Evolutionary conservation across 1,284 basidiomycete species (phyloP), one percentile per base, ranked within the genome.

Genomic region (Naganishia sp.): DNA sequence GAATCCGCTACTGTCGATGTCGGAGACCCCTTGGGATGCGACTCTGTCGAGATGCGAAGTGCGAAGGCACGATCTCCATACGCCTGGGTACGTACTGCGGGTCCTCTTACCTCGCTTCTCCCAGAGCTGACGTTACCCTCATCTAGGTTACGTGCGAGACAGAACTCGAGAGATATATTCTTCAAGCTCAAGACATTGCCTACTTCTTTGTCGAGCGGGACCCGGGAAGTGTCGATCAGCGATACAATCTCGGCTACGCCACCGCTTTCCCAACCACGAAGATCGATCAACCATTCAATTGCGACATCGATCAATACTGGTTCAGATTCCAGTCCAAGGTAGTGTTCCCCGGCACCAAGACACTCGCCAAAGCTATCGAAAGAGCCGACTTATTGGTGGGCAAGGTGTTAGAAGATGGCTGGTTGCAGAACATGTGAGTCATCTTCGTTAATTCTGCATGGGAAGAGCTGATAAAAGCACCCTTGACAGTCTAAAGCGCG

Each of bases 11-110:
- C 11, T 18, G n/a, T 47, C 6, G 43, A 58, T 7, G 21, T 45
- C 21, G 56, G 56, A 31, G 56, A 58, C 31, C 56, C 43, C 46
- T 58, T 58, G 17, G 45, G 32, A 7, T 46, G 43, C 15, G 56
- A 47, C 46, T 28, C 17, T 35, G 35, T 17, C 43, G 56, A 58
- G 28, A 58, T 58, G 56, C 56, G 43, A 21, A 6, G 18, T 21
- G 56, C 56, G 23, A 58, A 58, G 13, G 55, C 41, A 10, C 21
- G 23, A 31, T 57, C 42, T 2, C 9, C 47, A 11, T 57, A 46
- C 17, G 42, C 55, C 25, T 57, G 42, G 55, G 55, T 57, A 32
- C 45, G 55, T 57, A 0, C 4, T 28, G 6, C 10, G 17, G 9
- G 45, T 18, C 23, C 45, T 46, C 2, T 6, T n/a, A 28, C 50